Evolutionary conservation across 2,329 filamentous ascomycete species (phyloP), one percentile per base, ranked within the genome.

Genomic region (Xylariaceae sp.): DNA sequence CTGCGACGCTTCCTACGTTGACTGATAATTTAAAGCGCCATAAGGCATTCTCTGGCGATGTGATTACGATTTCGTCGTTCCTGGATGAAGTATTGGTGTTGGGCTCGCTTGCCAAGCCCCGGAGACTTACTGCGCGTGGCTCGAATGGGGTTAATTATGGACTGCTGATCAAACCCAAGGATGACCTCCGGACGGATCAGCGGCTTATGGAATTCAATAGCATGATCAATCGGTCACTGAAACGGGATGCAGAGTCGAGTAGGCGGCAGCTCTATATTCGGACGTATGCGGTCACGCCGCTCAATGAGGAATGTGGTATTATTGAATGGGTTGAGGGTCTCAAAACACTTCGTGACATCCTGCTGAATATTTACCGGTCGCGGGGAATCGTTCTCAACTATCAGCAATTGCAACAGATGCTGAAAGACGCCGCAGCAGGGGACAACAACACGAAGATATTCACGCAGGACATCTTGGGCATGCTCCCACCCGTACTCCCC

Each of bases 291-390:
- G 95, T 99, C 9, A 96, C 92, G 3, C 95, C 94, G 1, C 76
- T 99, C 47, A 97, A 96, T 68, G 95, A 99, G 72, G 92, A 97
- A 72, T 97, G 94, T 62, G 94, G 94, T 56, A 87, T 96, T 59
- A 96, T 99, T 63, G 94, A 99, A 73, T 99, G 94, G 94, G 91
- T 99, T 32, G 90, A 96, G 64, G 94, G 94, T 6, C 85, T 99
- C 63, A 95, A 92, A 69, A 95, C 94, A 2, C 81, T 97, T 67
- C 85, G 95, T 59, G 94, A 99, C 64, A 94, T 97, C 59, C 78
- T 99, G 48, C 78, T 95, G 47, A 83, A 80, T 51, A 79, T 90
- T 49, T 92, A 96, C 68, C 83, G 83, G 60, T 81, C 89, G 60
- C 87, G 87, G 58, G 87, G 86, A 50, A 82, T 95, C 42, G 67